Evolutionary conservation across 192 early-diverging fungal species (phyloP), one percentile per base, ranked within the genome.

Genomic region (Coemansia sp.): DNA sequence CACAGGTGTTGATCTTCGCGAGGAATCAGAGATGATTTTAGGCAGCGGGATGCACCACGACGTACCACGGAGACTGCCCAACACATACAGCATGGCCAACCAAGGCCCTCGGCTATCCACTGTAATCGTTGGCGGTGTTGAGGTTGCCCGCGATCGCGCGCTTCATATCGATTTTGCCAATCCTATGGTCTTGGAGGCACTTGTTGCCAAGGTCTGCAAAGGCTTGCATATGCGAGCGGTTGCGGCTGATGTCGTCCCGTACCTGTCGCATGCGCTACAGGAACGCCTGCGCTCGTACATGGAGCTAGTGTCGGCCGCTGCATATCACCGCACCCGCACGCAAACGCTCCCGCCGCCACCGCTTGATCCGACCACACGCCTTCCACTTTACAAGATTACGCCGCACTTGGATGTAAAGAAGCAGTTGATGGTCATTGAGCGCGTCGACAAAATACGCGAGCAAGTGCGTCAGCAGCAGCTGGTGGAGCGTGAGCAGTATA

Each of bases 1-100:
- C 70, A 85, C 88, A 6, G 91, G 90, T 12, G 85, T 92, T 22
- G 90, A 92, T 72, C 81, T 92, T 22, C 84, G 84, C 49, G 90
- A 86, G 53, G 83, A 87, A 64, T 79, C 85, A 5, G 86, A 87
- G 29, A 85, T 83, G 45, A 85, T 87, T 50, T 66, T 88, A 57
- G 62, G 80, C 21, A 75, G 85, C 53, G 55, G 72, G 6, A 23
- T 69, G 58, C 64, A 56, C 23, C 61, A 69, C 39, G 26, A 57
- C 50, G 25, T 23, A 4, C 6, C 48, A 41, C 55, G 67, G 26
- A 10, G 45, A 26, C 16, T 49, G 25, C 45, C 25, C 14, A 49
- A 14, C 35, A 7, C 12, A 16, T 57, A 43, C 17, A 19, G 53
- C 14, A 17, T 55, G 22, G 54, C 57, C 31, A 27, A 60, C 22